Conservation (phyloP, 2,329 filamentous ascomycete species). For the Venturia pyrina region DNA sequence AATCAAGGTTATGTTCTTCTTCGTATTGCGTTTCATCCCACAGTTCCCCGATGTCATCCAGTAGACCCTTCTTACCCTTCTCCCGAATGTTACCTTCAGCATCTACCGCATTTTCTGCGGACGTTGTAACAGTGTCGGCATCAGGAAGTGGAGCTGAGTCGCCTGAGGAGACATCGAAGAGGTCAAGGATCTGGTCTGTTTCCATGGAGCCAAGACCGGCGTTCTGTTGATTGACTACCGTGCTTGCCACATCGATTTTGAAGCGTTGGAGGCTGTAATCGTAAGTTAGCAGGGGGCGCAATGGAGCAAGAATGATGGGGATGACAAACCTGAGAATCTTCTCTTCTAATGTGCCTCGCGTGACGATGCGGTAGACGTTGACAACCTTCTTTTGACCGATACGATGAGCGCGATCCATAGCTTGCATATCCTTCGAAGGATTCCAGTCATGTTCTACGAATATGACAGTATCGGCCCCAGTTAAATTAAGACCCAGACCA, state of each 20-base stretch:
- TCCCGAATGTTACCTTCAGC: conserved; percentile 86
- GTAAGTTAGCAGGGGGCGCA: conserved; percentile 4
- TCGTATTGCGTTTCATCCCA: conserved; percentile 98
- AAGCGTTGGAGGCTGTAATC: conserved; percentile 76
- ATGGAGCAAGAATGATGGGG: conserved; percentile 14
- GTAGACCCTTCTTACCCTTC: conserved; percentile 92
- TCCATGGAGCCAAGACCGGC: conserved; percentile 93
- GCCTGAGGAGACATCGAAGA: conserved; percentile 65
- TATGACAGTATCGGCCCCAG: conserved; percentile 95
- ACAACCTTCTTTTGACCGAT: conserved; percentile 99
- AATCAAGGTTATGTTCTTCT: conserved; percentile 93
- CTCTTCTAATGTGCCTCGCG: conserved; percentile 89
- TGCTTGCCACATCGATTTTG: conserved; percentile 97
- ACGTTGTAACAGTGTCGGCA: conserved; percentile 50
- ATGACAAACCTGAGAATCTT: conserved; percentile 73
- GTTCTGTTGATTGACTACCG: conserved; percentile 98
- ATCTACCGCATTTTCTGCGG: conserved; percentile 66
- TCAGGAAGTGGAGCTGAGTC: conserved; percentile 53
- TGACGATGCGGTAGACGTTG: conserved; percentile 95
- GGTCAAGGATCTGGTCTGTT: conserved; percentile 92
- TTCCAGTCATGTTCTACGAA: conserved; percentile 99
- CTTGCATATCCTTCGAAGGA: conserved; percentile 94
- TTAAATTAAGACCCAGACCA: conserved; percentile 87
- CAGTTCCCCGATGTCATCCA: conserved; percentile 88
- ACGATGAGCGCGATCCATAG: conserved; percentile 96